Conservation (phyloP, 495 filamentous ascomycete genomes). For the Xylaria bambusicola region DNA sequence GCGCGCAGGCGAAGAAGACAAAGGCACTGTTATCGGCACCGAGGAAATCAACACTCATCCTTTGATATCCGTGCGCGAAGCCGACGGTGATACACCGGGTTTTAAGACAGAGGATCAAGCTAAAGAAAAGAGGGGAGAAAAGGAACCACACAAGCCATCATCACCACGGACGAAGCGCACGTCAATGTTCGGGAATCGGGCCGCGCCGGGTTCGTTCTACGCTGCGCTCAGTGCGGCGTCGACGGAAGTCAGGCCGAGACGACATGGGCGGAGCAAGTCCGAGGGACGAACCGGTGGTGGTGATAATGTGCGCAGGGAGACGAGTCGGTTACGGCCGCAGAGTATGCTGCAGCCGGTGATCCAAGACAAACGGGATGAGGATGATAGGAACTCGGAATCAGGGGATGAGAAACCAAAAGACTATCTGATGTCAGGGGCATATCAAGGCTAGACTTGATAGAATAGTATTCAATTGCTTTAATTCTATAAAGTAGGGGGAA, state of each 20-base stretch:
- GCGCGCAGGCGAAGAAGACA: too few species aligned
- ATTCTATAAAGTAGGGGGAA: too few species aligned
- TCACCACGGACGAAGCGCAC: constrained; percentile 20
- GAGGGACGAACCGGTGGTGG: constrained; percentile 17
- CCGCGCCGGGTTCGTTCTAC: constrained; percentile 23
- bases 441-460: too few species aligned
- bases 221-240: constrained; percentile 19
- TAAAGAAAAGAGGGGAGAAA: not conserved
- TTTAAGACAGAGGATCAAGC: too few species aligned
- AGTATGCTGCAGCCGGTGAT: constrained; percentile 16
- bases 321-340: constrained; percentile 12
- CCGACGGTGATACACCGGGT: too few species aligned
- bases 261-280: constrained; percentile 16
- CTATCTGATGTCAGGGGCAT: too few species aligned
- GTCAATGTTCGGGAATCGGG: constrained; percentile 24
- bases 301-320: not conserved
- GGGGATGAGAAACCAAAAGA: too few species aligned
- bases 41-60: too few species aligned
- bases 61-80: too few species aligned
- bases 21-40: too few species aligned
- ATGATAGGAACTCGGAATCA: too few species aligned
- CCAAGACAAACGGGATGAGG: not conserved
- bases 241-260: constrained; percentile 15
- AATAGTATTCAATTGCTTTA: too few species aligned
- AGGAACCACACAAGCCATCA: not conserved